phyloP scores from a whole-genome alignment of 768 basidiomycete genomes.

The Rhodotorula diobovata region DNA sequence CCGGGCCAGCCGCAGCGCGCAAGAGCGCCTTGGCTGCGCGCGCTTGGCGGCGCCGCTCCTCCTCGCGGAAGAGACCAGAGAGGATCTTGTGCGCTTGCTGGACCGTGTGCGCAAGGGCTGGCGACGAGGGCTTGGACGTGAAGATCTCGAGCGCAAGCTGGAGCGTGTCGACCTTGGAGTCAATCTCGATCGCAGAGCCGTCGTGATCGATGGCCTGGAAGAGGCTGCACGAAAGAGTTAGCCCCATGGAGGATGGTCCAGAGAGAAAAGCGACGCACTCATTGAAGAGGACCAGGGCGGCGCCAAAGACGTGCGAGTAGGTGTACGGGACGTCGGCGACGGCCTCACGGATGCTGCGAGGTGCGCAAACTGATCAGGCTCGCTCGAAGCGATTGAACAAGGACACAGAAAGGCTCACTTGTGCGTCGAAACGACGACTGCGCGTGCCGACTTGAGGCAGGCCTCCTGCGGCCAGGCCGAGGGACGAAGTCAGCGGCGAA shows the following conservation, averaged over 20 bases:
- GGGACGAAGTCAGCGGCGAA: neutral
- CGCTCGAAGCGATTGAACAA: too few species aligned
- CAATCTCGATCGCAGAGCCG: constrained; percentile 33
- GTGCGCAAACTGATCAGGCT: neutral
- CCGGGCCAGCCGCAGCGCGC: constrained; percentile 10
- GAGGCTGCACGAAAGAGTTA: constrained; percentile 12
- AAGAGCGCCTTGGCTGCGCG: constrained; percentile 26
- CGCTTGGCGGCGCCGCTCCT: constrained; percentile 20
- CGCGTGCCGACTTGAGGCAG: constrained; percentile 22
- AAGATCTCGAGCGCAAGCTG: constrained; percentile 39
- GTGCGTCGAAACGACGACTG: constrained; percentile 33
- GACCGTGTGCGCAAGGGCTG: constrained; percentile 20
- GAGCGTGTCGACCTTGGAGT: constrained; percentile 28
- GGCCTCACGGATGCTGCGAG: constrained; percentile 20
- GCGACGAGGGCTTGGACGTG: constrained; percentile 17
- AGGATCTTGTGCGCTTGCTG: constrained; percentile 30
- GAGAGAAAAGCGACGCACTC: constrained; percentile 7
- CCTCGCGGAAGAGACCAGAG: constrained; percentile 33
- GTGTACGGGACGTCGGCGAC: constrained; percentile 33
- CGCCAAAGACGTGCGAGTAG: constrained; percentile 37
- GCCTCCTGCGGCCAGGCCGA: neutral
- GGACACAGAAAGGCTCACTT: constrained; percentile 5
- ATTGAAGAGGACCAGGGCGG: constrained; percentile 36
- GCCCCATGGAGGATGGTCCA: neutral
- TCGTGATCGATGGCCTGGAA: constrained; percentile 40